These are phyloP conservation scores for Verticillium longisporum DNA, from an alignment of 2,329 filamentous ascomycete genomes.

Conservation along the genomic window DNA sequence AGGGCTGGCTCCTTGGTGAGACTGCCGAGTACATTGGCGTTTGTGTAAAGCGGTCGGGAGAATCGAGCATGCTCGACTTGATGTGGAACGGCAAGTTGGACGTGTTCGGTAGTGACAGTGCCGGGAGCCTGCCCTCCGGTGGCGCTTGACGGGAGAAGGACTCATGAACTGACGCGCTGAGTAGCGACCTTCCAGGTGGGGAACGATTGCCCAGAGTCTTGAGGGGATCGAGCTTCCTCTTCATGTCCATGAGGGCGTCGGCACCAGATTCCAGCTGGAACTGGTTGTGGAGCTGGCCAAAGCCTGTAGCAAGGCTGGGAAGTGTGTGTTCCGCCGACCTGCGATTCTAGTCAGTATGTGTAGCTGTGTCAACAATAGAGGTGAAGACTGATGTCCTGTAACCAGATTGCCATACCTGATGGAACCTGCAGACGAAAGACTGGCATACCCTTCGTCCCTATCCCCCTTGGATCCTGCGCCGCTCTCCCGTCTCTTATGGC, in stretches of 20 bases:
- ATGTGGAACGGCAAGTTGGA: constrained; percentile 21
- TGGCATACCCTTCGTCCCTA: constrained; percentile 37
- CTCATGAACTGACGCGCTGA: constrained; percentile 35
- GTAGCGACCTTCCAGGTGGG: constrained; percentile 33
- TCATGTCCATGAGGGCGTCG: constrained; percentile 43
- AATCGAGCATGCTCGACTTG: constrained; percentile 33
- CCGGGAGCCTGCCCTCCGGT: constrained; percentile 32
- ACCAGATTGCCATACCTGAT: constrained; percentile 6
- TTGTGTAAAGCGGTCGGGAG: constrained; percentile 35
- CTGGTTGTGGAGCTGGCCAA: constrained; percentile 43
- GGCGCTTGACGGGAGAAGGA: constrained; percentile 26
- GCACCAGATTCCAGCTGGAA: constrained; percentile 40
- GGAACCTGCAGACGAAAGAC: constrained; percentile 27
- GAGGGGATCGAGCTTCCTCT: constrained; percentile 48
- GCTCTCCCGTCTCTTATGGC: constrained; percentile 23
- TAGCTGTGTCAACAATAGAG: constrained; percentile 9
- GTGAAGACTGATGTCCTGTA: not conserved
- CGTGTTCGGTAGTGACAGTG: constrained; percentile 37
- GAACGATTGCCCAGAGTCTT: constrained; percentile 36
- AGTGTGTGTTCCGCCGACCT: constrained; percentile 36
- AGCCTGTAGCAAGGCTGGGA: constrained; percentile 25
- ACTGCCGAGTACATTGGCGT: constrained; percentile 43
- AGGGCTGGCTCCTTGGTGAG: constrained; percentile 32
- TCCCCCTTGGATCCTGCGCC: constrained; percentile 15
- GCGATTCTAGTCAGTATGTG: constrained; percentile 5